Conservation (phyloP, 106 monocot species). For the Iris macrosiphon region DNA sequence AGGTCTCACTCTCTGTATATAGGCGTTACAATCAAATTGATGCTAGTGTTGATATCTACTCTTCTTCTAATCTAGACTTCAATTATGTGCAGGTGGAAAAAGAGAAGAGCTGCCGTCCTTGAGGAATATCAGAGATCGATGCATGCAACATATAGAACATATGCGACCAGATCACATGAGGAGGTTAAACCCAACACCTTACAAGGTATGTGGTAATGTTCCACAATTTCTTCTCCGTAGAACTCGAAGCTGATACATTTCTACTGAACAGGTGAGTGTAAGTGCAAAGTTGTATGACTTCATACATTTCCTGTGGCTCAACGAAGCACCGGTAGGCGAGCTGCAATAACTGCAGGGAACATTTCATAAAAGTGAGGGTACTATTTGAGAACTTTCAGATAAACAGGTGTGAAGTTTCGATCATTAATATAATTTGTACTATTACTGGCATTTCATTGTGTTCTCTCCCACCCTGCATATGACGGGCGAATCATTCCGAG, state of each 20-base stretch:
- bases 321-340: conserved; percentile 87
- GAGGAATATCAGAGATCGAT: conserved; percentile 49
- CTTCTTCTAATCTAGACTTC: no score
- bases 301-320: conserved; percentile 96
- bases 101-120: conserved; percentile 64
- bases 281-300: conserved; percentile 85
- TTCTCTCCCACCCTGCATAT: no score
- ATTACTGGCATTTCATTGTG: no score
- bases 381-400: no score
- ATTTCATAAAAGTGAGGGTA: no score
- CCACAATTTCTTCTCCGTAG: neutral
- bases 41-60: no score
- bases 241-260: neutral
- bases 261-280: conserved; percentile 65
- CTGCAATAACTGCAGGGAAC: conserved; percentile 49
- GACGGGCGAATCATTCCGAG: no score
- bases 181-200: conserved; percentile 88
- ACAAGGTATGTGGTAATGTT: conserved; percentile 45
- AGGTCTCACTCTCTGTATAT: conserved; percentile 16
- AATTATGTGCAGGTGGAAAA: conserved; percentile 39
- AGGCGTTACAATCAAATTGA: no score
- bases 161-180: conserved; percentile 91
- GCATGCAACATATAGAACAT: conserved; percentile 55
- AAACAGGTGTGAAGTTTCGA: no score
- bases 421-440: no score